These are phyloP conservation scores for Murraya paniculata DNA, from an alignment of 345 rosid species.

Conservation along the genomic window DNA sequence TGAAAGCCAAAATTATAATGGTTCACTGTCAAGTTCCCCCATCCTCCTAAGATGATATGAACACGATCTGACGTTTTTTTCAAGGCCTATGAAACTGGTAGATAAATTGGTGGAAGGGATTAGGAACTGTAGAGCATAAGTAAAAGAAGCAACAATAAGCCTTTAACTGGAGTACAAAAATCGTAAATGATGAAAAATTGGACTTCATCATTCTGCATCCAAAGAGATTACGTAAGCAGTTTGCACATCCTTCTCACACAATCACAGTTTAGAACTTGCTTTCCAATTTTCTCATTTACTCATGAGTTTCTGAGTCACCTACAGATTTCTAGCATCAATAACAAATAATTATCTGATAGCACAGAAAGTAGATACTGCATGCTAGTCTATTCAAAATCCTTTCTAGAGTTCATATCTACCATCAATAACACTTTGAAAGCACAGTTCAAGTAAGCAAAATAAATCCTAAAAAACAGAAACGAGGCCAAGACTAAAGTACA, in stretches of 20 bases:
- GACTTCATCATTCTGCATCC: background rate
- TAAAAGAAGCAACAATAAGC: background rate
- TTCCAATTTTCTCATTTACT: background rate
- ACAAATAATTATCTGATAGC: background rate
- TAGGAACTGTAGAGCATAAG: background rate
- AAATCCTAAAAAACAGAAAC: background rate
- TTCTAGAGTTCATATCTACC: background rate
- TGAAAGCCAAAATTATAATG: constrained; percentile 30
- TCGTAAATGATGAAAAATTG: background rate
- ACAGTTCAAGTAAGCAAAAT: background rate
- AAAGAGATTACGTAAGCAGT: background rate
- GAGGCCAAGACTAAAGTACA: background rate
- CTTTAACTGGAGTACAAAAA: background rate
- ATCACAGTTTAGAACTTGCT: background rate
- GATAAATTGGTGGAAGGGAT: background rate
- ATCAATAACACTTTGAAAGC: background rate
- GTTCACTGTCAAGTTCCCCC: constrained; percentile 90
- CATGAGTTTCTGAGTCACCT: background rate
- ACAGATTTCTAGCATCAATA: background rate
- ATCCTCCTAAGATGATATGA: constrained; percentile 73
- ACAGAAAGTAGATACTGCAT: background rate
- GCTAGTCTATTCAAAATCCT: background rate
- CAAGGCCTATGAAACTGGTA: constrained; percentile 42
- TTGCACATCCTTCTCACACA: background rate
- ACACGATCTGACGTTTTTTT: constrained; percentile 46